phyloP scores from a whole-genome alignment of 83 land plant species.

The Thuja plicata region DNA sequence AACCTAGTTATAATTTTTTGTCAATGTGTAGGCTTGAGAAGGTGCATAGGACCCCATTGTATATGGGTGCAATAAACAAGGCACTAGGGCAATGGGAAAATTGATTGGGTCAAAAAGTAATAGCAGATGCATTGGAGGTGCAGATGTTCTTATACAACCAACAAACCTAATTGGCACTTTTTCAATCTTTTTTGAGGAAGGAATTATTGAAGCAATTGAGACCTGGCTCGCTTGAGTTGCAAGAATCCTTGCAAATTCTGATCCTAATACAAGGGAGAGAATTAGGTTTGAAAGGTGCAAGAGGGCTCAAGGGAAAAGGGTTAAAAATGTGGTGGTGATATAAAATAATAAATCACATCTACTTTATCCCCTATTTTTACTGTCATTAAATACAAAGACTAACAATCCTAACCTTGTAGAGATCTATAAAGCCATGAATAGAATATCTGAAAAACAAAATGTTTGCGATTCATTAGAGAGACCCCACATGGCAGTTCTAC shows the following conservation, averaged over 20 bases:
- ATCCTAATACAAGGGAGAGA: background rate
- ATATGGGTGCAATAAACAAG: too few relatives aligned
- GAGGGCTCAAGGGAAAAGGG: background rate
- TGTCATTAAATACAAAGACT: background rate
- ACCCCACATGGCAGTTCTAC: background rate
- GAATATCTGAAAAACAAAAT: background rate
- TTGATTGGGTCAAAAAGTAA: background rate
- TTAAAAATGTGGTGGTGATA: background rate
- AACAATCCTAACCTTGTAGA: background rate
- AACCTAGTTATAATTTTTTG: background rate
- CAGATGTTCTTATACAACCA: background rate
- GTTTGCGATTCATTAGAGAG: background rate
- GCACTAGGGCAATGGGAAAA: background rate
- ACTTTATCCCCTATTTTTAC: background rate
- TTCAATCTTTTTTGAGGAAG: background rate
- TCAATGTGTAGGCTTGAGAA: background rate
- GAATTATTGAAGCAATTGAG: background rate
- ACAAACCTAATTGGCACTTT: background rate
- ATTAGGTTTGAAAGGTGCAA: background rate
- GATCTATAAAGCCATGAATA: background rate
- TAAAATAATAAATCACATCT: background rate
- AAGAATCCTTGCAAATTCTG: background rate
- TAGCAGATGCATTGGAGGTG: background rate
- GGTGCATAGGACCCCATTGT: background rate
- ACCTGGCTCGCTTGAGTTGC: background rate